Base-by-base conservation (phyloP, 352 stramenopile species). In the Blastocystis hominis region DNA sequence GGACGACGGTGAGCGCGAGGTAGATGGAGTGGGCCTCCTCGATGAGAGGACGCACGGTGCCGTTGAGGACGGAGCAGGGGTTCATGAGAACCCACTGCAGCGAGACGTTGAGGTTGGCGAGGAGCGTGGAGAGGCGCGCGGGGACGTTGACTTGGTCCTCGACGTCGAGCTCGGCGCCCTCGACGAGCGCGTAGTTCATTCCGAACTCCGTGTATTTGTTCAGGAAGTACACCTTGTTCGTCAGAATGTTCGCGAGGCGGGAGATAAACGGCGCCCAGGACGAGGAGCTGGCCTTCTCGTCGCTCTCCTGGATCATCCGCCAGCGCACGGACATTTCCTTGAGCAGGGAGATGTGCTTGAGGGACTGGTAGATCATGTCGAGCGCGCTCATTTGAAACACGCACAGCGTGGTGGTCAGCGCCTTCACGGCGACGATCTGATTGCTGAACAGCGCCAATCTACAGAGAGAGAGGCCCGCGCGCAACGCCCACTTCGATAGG, bases 211-310 rank as follows among this genome's bases (percentile, higher is more conserved):
- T 75, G 47, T 87, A 78, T 44, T 87, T 75, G 54, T 87, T 78
- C 20, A 78, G 77, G 55, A 87, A 87, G 36, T 78, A 78, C 3
- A 87, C 47, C 36, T 87, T 87, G 47, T 75, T 87, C 36, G 66
- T 78, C 20, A 87, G 62, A 75, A 87, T 87, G 47, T 78, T 87
- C 2, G 77, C 77, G 4, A 87, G 53, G 1, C 77, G 77, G n/a
- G 77, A 87, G 30, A 87, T 87, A 36, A 87, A 87, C n/a, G 77
- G 77, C n/a, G 77, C 77, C 77, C 77, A 87, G 40, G 40, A 53
- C 44, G 64, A 50, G n/a, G 24, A 34, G 17, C 75, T 78, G 30
- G 55, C 54, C 44, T 78, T 78, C 56, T 87, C 77, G 30, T 78
- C 77, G 55, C 66, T 78, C 62, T 87, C 77, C 77, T 87, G 55